Evolutionary conservation across 768 basidiomycete genomes (phyloP), one percentile per base, ranked within the genome.

Genomic region (Pholiota microspora): DNA sequence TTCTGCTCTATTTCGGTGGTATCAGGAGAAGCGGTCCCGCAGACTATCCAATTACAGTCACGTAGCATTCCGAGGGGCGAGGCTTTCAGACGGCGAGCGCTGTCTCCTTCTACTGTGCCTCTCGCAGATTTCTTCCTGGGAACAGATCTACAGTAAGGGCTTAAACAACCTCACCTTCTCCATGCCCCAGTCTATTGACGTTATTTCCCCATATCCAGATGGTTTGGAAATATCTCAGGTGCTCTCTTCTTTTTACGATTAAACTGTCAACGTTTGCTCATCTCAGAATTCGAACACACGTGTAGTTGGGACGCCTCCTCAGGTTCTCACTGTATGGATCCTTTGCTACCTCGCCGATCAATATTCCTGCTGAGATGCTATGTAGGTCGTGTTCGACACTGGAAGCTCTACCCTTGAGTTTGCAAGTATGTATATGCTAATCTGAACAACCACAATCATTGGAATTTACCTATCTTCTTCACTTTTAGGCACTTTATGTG

Each of bases 361-460:
- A 34, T 45, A 21, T 53, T 45, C 16, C 46, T 59, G 18, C 52
- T 57, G 29, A 57, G 42, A 45, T 54, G 40, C 27, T 51, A 32
- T 66, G 38, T 54, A 74, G 71, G 81, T 83, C 45, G 79, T 84
- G 10, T 84, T 84, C 66, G 83, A 84, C 59, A 84, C 82, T 9
- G 82, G 81, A 45, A 80, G 78, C 55, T 63, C 65, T 7, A 71
- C 71, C 9, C 70, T 80, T 10, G 78, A 79, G 67, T 77, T 81
- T 55, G 76, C 76, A 2, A 78, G 79, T 77, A 58, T 51, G 77
- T 63, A 36, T 46, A 7, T 32, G 29, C n/a, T 49, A 23, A 16
- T 24, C 35, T 10, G 15, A 9, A 16, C 13, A 18, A 9, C 35
- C 10, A 36, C n/a, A 31, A 45, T 50, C 21, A 54, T 27, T 31